phyloP scores from a whole-genome alignment of 192 early-diverging fungal species.

The Backusella westeae region DNA sequence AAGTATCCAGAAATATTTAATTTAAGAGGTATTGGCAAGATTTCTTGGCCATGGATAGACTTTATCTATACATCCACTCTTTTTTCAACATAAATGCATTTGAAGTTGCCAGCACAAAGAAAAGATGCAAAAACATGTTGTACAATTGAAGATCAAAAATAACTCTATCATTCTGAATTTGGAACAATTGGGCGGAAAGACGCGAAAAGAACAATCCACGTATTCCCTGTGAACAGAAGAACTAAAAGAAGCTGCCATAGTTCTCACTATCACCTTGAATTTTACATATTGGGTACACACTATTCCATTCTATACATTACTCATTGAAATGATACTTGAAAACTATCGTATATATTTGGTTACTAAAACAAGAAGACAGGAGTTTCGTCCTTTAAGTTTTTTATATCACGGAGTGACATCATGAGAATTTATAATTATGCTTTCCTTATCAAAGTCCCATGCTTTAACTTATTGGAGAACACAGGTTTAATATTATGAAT shows the following conservation, averaged over 20 bases:
- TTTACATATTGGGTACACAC: too few species aligned
- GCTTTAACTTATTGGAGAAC: not conserved
- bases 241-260: too few species aligned
- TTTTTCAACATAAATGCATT: not conserved
- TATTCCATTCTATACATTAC: too few species aligned
- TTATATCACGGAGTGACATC: not conserved
- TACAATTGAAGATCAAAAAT: not conserved
- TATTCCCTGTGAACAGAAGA: too few species aligned
- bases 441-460: not conserved
- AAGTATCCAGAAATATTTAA: too few species aligned
- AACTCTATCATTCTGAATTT: not conserved
- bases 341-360: not conserved
- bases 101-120: not conserved
- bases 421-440: not conserved
- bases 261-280: too few species aligned
- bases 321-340: not conserved
- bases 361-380: not conserved
- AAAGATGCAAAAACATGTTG: not conserved
- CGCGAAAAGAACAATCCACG: not conserved
- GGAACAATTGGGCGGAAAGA: not conserved
- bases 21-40: too few species aligned
- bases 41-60: too few species aligned
- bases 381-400: not conserved
- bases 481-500: not conserved
- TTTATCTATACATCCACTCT: too few species aligned